Conservation (phyloP, 345 rosid species). For the Melaleuca alternifolia region DNA sequence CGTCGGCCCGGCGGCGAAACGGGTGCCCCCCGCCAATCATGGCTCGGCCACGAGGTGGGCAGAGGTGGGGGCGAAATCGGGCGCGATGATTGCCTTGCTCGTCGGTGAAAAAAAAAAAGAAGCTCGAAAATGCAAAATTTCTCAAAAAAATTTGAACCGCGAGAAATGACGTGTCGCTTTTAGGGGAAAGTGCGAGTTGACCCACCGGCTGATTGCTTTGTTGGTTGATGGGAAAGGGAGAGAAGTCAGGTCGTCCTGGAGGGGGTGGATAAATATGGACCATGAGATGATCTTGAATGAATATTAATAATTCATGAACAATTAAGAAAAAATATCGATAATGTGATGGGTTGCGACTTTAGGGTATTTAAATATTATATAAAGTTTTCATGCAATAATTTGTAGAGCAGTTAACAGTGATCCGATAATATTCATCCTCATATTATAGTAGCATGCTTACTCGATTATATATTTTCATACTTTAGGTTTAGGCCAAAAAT, state of each 20-base stretch:
- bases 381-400: no score
- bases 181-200: neutral
- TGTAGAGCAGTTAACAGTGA: no score
- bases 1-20: neutral
- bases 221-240: neutral
- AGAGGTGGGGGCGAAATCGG: no score
- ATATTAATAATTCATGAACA: neutral
- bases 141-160: neutral
- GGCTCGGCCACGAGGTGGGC: neutral
- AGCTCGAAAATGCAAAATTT: neutral
- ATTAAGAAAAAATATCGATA: no score
- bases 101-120: neutral
- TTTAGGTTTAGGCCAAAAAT: no score
- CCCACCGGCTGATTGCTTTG: neutral
- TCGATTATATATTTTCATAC: no score
- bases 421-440: no score
- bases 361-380: no score
- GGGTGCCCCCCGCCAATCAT: neutral
- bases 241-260: no score
- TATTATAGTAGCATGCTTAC: no score
- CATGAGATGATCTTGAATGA: neutral
- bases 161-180: neutral
- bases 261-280: neutral
- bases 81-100: neutral
- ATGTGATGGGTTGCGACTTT: no score